Evolutionary conservation across 75 land plant species (phyloP), one percentile per base, ranked within the genome.

Genomic region (Ceratopteris richardii): DNA sequence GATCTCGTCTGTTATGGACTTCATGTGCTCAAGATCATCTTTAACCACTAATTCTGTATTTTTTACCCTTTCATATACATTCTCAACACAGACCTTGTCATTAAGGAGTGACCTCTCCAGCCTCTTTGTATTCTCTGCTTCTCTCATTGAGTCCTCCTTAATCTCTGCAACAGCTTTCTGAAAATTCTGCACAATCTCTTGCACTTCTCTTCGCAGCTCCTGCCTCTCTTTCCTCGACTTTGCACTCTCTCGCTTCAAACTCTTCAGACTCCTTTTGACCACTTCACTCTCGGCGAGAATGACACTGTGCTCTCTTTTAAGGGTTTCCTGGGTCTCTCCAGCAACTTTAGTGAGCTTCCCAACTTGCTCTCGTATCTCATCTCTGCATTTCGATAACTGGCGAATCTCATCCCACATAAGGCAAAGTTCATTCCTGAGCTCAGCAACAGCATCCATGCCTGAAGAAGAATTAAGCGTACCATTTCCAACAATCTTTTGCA

Each of bases 1-100:
- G 47, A 68, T 17, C 56, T 68, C 71, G 28, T 68, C 64, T n/a
- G 51, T 70, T 19, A 52, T 18, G 2, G 24, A 25, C 28, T 26
- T 52, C 28, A 26, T 6, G 28, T 4, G 3, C 28, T 21, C 54
- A 23, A 26, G 6, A 18, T 52, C 29, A 4, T 22, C 24, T 13
- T 26, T 52, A 2, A 22, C 14, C 3, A 28, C 3, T 23, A 25
- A 2, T 26, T 52, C 54, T 21, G 22, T 21, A 4, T 52, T 6
- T 6, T 4, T 52, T 26, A 23, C 54, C 14, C 28, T 18, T 12
- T 52, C 54, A 26, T 23, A 26, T 13, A 52, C 6, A 11, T 14
- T 52, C 14, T 13, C 23, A 25, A 24, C 5, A 28, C 28, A 11
- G 3, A 12, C 27, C 54, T 26, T 24, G 27, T 26, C 29, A 23